These are phyloP conservation scores for Fonsecaea multimorphosa DNA, from an alignment of 2,329 filamentous ascomycete genomes.

Conservation along the genomic window DNA sequence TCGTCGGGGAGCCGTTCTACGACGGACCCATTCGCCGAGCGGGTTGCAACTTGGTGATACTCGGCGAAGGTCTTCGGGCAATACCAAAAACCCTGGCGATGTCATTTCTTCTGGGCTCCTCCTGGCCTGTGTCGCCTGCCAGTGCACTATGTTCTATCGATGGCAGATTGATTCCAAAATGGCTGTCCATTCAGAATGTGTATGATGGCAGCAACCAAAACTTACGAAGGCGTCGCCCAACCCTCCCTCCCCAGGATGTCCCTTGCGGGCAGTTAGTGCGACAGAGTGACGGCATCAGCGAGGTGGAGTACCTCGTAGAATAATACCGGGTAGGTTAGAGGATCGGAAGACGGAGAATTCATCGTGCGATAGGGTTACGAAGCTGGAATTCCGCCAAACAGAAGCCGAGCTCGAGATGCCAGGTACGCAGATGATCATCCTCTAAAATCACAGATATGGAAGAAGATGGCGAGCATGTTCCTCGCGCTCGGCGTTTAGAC, in stretches of 20 bases:
- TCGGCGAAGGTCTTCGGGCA: neutral
- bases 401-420: constrained; percentile 9
- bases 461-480: neutral
- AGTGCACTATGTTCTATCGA: neutral
- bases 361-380: constrained; percentile 15
- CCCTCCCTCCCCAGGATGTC: constrained; percentile 1
- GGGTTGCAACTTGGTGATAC: neutral
- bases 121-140: constrained; percentile 7
- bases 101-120: neutral
- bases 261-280: constrained; percentile 1
- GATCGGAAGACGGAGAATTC: constrained; percentile 26
- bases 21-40: constrained; percentile 7
- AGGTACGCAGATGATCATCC: constrained; percentile 12
- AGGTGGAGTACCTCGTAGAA: neutral
- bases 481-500: neutral
- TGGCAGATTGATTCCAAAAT: constrained; percentile 11
- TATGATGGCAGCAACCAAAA: constrained; percentile 6
- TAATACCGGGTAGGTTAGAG: neutral
- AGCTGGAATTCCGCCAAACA: constrained; percentile 3
- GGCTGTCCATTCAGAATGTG: constrained; percentile 12
- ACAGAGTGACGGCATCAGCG: constrained; percentile 6
- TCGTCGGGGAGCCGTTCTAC: constrained; percentile 5
- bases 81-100: constrained; percentile 2
- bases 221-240: neutral
- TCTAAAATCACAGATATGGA: neutral